Evolutionary conservation across 2,329 filamentous ascomycete genomes (phyloP).

Genomic region (Fusarium sp.): DNA sequence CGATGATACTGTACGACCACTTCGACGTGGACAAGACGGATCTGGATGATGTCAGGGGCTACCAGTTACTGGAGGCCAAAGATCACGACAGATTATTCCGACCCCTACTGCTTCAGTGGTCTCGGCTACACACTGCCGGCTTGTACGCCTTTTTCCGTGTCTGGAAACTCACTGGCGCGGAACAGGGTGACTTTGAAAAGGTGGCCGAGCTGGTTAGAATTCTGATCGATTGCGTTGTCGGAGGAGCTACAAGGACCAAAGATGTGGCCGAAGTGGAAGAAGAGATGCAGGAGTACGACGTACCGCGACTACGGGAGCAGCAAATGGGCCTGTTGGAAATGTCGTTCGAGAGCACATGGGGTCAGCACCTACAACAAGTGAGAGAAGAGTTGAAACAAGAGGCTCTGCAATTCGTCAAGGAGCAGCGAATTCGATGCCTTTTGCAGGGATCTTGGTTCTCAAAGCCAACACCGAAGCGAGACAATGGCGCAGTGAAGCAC

Average conservation of each 20-base stretch:
- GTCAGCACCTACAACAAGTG: slow-evolving; percentile 87
- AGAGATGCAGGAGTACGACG: slow-evolving; percentile 85
- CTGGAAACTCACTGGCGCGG: slow-evolving; percentile 90
- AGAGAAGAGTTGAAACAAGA: slow-evolving; percentile 91
- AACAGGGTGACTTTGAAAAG: slow-evolving; percentile 89
- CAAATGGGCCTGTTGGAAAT: slow-evolving; percentile 94
- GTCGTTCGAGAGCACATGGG: slow-evolving; percentile 95
- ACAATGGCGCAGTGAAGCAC: slow-evolving; percentile 47
- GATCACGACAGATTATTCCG: slow-evolving; percentile 88
- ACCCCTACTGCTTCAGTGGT: slow-evolving; percentile 92
- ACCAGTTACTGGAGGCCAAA: slow-evolving; percentile 77
- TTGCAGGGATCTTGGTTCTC: slow-evolving; percentile 90
- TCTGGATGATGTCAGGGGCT: slow-evolving; percentile 78
- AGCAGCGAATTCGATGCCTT: slow-evolving; percentile 91
- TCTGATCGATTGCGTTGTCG: slow-evolving; percentile 87
- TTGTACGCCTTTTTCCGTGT: slow-evolving; percentile 88
- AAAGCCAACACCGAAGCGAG: slow-evolving; percentile 55
- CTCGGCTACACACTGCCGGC: slow-evolving; percentile 83
- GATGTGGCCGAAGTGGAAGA: slow-evolving; percentile 90
- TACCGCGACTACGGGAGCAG: slow-evolving; percentile 78
- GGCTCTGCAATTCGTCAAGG: slow-evolving; percentile 94
- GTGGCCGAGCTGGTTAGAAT: slow-evolving; percentile 91
- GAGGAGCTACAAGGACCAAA: slow-evolving; percentile 80
- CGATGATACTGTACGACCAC: slow-evolving; percentile 89
- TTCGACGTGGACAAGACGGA: slow-evolving; percentile 92